Conservation (phyloP, 208 protist species). For the Trypanosoma cruzi region DNA sequence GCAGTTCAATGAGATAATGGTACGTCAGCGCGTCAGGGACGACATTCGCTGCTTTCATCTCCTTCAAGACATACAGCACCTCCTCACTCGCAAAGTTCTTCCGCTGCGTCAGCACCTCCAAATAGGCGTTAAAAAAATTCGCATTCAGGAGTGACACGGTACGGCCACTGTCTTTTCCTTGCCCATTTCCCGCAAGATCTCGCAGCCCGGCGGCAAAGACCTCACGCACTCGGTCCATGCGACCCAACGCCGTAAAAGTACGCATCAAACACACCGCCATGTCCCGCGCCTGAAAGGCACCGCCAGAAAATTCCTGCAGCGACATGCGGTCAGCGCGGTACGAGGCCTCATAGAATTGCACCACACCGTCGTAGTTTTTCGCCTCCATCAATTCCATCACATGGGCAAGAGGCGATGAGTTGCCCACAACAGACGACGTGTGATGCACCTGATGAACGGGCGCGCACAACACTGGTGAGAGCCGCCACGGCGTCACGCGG, state of each 20-base stretch:
- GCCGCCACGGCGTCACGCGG: neutral
- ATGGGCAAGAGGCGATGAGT: conserved; percentile 2
- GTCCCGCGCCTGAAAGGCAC: conserved; percentile 46
- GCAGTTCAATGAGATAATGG: conserved; percentile 82
- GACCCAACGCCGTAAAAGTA: conserved; percentile 61
- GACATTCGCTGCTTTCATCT: conserved; percentile 48
- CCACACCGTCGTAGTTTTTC: conserved; percentile 34
- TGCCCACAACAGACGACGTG: neutral
- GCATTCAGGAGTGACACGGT: conserved; percentile 27
- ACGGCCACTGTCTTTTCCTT: neutral
- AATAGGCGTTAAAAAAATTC: conserved; percentile 77
- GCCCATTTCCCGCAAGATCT: conserved; percentile 33
- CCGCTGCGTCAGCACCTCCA: conserved; percentile 67
- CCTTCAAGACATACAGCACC: conserved; percentile 56
- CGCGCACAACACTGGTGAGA: neutral
- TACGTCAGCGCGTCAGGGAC: conserved; percentile 68
- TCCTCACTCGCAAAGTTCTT: conserved; percentile 63
- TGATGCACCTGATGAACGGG: neutral
- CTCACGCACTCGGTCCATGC: conserved; percentile 66
- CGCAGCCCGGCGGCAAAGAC: conserved; percentile 59
- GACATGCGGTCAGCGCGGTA: conserved; percentile 35
- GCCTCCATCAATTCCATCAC: conserved; percentile 30
- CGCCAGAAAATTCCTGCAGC: conserved; percentile 46
- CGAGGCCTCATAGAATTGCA: conserved; percentile 34
- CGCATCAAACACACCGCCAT: conserved; percentile 56